Conservation (phyloP, 768 basidiomycete species). For the Russula virescens region DNA sequence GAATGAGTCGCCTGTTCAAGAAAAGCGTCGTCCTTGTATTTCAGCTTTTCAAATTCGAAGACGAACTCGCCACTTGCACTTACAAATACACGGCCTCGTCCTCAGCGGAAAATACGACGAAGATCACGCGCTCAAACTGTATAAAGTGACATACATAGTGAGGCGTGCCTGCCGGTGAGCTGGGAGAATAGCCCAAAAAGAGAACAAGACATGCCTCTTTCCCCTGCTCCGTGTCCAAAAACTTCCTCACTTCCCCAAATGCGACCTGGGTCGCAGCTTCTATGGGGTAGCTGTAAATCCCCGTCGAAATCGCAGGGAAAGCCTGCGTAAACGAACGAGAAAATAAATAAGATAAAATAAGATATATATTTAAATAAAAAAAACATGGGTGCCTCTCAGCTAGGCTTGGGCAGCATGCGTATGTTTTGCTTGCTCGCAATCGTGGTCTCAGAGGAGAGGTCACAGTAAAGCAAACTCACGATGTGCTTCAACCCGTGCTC, state of each 20-base stretch:
- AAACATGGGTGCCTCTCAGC: no score
- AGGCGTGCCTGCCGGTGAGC: not conserved
- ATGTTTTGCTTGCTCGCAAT: not conserved
- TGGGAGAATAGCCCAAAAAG: not conserved
- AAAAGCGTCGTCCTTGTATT: not conserved
- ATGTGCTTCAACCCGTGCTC: slow-evolving; percentile 57
- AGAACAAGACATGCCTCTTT: slow-evolving; percentile 29
- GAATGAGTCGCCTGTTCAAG: slow-evolving; percentile 10
- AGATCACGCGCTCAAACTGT: slow-evolving; percentile 62
- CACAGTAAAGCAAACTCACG: slow-evolving; percentile 38
- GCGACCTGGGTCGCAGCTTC: slow-evolving; percentile 67
- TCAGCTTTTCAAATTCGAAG: not conserved
- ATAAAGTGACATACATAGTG: not conserved
- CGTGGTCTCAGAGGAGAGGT: not conserved
- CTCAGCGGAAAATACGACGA: slow-evolving; percentile 63
- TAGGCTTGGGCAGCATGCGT: no score
- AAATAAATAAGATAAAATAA: not conserved
- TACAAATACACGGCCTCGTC: slow-evolving; percentile 65
- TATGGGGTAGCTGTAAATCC: slow-evolving; percentile 73
- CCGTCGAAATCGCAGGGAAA: slow-evolving; percentile 77
- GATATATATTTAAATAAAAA: no score
- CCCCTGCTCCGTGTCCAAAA: slow-evolving; percentile 49
- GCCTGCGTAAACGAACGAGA: slow-evolving; percentile 42
- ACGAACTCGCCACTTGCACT: slow-evolving; percentile 26
- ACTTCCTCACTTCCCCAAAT: slow-evolving; percentile 49